These are phyloP conservation scores for Aquanectria penicillioides DNA, from an alignment of 2,329 filamentous ascomycete genomes.

Conservation along the genomic window DNA sequence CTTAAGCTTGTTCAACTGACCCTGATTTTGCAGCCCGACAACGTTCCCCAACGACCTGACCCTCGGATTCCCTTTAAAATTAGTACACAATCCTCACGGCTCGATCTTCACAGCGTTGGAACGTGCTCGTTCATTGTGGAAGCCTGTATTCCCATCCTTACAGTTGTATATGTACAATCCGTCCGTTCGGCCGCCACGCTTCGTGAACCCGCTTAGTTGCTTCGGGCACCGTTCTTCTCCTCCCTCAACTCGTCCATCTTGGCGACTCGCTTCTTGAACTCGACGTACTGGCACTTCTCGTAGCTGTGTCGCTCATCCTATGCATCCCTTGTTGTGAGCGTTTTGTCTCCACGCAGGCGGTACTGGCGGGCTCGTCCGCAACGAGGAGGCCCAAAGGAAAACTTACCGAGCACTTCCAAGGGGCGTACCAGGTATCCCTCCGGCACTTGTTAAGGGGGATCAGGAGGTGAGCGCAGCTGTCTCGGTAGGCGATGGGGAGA, in stretches of 20 bases:
- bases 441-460: conserved; percentile 97
- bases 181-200: conserved; percentile 32
- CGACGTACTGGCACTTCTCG: conserved; percentile 99
- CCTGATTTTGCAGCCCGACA: not conserved
- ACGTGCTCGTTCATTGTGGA: conserved; percentile 34
- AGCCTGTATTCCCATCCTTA: conserved; percentile 42
- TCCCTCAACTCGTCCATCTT: conserved; percentile 98
- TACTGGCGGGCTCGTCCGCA: not conserved
- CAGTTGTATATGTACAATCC: conserved; percentile 46
- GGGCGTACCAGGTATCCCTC: conserved; percentile 89
- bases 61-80: not conserved
- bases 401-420: conserved; percentile 97
- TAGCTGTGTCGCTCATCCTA: conserved; percentile 97
- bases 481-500: conserved; percentile 89
- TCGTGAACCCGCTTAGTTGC: conserved; percentile 69
- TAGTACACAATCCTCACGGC: conserved; percentile 1
- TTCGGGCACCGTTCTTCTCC: conserved; percentile 83
- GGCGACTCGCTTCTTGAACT: conserved; percentile 97
- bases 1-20: not conserved
- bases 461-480: conserved; percentile 93
- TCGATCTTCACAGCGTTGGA: conserved; percentile 34
- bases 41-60: not conserved
- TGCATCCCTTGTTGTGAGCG: conserved; percentile 35
- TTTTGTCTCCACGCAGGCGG: conserved; percentile 3
- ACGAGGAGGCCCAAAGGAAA: not conserved